phyloP scores from a whole-genome alignment of 345 rosid genomes.

The Syzygium aqueum region DNA sequence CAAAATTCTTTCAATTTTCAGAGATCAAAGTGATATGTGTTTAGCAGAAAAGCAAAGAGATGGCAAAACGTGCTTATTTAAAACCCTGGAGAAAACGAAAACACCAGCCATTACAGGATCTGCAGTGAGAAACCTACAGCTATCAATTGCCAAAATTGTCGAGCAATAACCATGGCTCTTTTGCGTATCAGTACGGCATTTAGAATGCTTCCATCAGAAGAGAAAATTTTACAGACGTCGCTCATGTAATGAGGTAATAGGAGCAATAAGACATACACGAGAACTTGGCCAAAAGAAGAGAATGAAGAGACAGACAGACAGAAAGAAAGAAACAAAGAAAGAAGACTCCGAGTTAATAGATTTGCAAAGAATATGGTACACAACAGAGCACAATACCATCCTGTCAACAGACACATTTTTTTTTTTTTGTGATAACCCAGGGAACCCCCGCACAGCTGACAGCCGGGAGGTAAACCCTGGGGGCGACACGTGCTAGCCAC shows the following conservation, averaged over 20 bases:
- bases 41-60: neutral
- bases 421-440: too few species aligned
- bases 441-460: too few species aligned
- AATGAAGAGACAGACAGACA: neutral
- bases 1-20: neutral
- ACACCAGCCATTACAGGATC: neutral
- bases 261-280: neutral
- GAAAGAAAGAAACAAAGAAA: neutral
- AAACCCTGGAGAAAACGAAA: neutral
- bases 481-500: too few species aligned
- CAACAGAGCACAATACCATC: neutral
- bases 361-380: neutral
- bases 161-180: neutral
- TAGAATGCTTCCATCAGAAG: neutral
- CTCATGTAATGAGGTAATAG: neutral
- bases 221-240: neutral
- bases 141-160: neutral
- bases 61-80: neutral
- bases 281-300: neutral
- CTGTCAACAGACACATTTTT: neutral
- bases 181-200: neutral
- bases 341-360: neutral
- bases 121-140: neutral
- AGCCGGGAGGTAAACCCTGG: too few species aligned
- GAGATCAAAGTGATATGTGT: neutral